Conservation (phyloP, 768 basidiomycete species). For the Suillus lakei region DNA sequence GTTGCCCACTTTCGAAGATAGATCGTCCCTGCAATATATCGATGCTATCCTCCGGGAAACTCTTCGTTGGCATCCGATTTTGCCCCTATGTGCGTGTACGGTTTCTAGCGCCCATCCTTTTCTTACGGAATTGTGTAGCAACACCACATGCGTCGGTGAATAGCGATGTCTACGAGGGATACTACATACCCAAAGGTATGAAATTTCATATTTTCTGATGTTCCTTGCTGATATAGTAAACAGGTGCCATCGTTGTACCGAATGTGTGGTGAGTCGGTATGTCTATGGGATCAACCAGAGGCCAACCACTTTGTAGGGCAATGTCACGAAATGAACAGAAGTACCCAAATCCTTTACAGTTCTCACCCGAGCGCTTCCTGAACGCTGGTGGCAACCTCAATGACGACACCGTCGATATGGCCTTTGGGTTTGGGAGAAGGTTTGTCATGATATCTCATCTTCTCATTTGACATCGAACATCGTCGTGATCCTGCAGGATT, state of each 20-base stretch:
- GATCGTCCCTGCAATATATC: conserved; percentile 30
- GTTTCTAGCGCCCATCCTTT: neutral
- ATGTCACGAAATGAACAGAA: conserved; percentile 37
- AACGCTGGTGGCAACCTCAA: conserved; percentile 23
- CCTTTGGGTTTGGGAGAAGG: conserved; percentile 35
- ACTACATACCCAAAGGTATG: conserved; percentile 32
- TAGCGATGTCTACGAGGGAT: conserved; percentile 30
- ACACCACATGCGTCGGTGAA: conserved; percentile 25
- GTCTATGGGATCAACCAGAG: neutral
- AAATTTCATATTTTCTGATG: neutral
- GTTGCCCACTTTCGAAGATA: conserved; percentile 32
- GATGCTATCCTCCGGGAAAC: conserved; percentile 34
- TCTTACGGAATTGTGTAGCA: conserved; percentile 10
- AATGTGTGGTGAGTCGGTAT: conserved; percentile 33
- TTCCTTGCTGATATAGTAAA: conserved; percentile 9
- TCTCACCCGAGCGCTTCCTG: conserved; percentile 38
- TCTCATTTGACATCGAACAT: conserved; percentile 2
- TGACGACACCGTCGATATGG: conserved; percentile 22
- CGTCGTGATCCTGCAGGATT: conserved; percentile 15
- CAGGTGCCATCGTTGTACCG: conserved; percentile 27
- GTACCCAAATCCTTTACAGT: conserved; percentile 38
- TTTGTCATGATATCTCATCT: neutral
- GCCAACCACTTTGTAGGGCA: conserved; percentile 26
- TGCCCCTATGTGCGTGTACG: conserved; percentile 25
- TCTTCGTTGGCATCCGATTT: conserved; percentile 27